These are phyloP conservation scores for Physcomitrium patens DNA, from an alignment of 225 moss, liverwort and hornwort species.

Conservation along the genomic window DNA sequence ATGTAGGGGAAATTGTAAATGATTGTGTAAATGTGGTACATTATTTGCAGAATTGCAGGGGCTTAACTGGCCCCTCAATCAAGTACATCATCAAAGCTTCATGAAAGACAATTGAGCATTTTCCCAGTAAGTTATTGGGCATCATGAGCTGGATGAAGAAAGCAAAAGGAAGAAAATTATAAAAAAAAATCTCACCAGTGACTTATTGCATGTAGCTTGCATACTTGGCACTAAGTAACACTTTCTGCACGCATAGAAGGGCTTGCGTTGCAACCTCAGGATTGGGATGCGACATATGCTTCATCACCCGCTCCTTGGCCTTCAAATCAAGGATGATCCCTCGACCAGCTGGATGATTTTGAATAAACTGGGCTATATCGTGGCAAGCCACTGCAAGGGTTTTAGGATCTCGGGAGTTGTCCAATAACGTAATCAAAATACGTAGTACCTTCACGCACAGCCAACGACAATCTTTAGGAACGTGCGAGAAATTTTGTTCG, in stretches of 20 bases:
- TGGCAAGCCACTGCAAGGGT: slow-evolving; percentile 77
- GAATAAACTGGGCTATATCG: slow-evolving; percentile 73
- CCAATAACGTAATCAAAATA: slow-evolving; percentile 63
- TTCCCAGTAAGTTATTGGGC: background rate
- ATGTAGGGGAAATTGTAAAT: background rate
- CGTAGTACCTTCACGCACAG: slow-evolving; percentile 56
- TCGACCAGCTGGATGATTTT: slow-evolving; percentile 71
- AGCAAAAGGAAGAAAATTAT: background rate
- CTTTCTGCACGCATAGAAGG: slow-evolving; percentile 81
- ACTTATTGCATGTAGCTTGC: slow-evolving; percentile 74
- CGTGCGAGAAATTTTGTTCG: too few species aligned
- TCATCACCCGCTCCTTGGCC: slow-evolving; percentile 81
- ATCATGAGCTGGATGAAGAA: slow-evolving; percentile 2
- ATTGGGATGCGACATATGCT: slow-evolving; percentile 34
- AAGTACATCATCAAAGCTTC: slow-evolving; percentile 18
- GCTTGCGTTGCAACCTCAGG: slow-evolving; percentile 79
- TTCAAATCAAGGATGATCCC: slow-evolving; percentile 76
- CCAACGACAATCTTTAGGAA: background rate
- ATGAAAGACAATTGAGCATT: background rate
- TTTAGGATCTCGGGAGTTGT: slow-evolving; percentile 64
- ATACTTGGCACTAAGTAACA: slow-evolving; percentile 83
- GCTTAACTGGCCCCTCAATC: slow-evolving; percentile 5
- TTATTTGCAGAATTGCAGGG: slow-evolving; percentile 22
- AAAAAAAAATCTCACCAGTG: background rate
- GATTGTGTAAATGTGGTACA: background rate